A percentile compares a stretch with the other conserved stretches of the same genome.
phyloP scores from a whole-genome alignment of 2,329 filamentous ascomycete species.

The Trichoderma cornu-damae region DNA sequence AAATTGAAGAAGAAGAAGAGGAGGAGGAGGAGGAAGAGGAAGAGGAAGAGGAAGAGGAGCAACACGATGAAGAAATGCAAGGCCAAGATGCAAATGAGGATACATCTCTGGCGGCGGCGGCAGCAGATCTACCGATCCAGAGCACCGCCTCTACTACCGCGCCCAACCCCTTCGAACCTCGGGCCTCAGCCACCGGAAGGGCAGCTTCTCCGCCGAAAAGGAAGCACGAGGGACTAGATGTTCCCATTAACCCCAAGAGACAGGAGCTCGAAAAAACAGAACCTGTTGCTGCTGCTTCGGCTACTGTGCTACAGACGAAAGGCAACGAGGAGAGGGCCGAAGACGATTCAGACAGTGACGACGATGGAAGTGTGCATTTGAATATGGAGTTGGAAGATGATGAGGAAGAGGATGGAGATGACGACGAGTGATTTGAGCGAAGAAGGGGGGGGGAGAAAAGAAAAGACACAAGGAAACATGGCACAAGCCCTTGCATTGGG shows the following conservation, averaged over 20 bases:
- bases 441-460: neutral
- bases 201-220: constrained; percentile 34
- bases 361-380: constrained; percentile 53
- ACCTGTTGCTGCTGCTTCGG: constrained; percentile 10
- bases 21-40: constrained; percentile 36
- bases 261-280: constrained; percentile 35
- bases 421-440: constrained; percentile 18
- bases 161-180: constrained; percentile 35
- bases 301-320: constrained; percentile 18
- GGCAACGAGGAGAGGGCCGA: constrained; percentile 24
- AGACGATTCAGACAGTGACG: constrained; percentile 36
- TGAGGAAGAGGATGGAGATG: constrained; percentile 30
- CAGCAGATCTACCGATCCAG: constrained; percentile 27
- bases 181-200: constrained; percentile 19
- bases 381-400: constrained; percentile 56
- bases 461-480: neutral
- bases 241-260: constrained; percentile 35
- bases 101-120: neutral
- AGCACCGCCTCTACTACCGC: constrained; percentile 32
- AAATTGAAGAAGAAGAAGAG: constrained; percentile 38
- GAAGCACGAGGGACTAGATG: constrained; percentile 37
- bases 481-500: constrained; percentile 7
- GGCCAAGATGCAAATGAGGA: constrained; percentile 15
- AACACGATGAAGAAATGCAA: constrained; percentile 19
- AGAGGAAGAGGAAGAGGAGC: constrained; percentile 35